Base-by-base conservation (phyloP, 1,284 basidiomycete genomes). In the Erythrobasidium hasegawianum region DNA sequence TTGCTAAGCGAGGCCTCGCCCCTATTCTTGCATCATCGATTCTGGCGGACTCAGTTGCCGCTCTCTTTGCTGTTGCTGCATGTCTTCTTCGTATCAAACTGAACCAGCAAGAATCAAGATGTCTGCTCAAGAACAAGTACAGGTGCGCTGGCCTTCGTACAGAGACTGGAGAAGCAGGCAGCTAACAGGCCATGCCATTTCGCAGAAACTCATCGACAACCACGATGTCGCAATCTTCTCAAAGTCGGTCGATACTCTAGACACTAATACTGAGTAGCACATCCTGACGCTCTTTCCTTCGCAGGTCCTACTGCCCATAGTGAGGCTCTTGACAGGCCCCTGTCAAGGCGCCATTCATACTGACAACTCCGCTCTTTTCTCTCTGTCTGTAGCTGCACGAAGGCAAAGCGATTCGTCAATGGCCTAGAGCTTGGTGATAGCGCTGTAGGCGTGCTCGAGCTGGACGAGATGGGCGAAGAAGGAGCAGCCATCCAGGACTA, bases 231-330 rank as follows among this genome's bases (percentile, higher is more conserved):
- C 45, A 27, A 57, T 65, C 62, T 65, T 65, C 62, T 57, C 55
- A 40, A 65, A 65, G 62, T 57, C 45, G 38, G 60, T 33, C n/a
- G n/a, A n/a, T n/a, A n/a, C n/a, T n/a, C n/a, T n/a, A n/a, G n/a
- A n/a, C n/a, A n/a, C 10, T 33, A 11, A 18, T 33, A n/a, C 7
- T 33, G 26, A 24, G 13, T 20, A 49, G 13, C n/a, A 7, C 26
- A 20, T 49, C 39, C 60, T 62, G 52, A 62, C 40, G 1, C 4
- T 43, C 27, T 45, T 26, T 54, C 18, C n/a, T 49, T 16, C 2
- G 5, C 41, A 64, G 61, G 53, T 64, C 61, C 13, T 65, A 65
- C 56, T 65, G 62, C 62, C 62, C 62, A 39, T 65, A 65, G 62
- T 65, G 33, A 49, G 62, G 22, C 16, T 47, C 5, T 14, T 24